Percentiles rank a stretch among this genome's conserved stretches.
Conservation (phyloP, 2,329 filamentous ascomycete genomes). For the Coleophoma eucalyptorum region DNA sequence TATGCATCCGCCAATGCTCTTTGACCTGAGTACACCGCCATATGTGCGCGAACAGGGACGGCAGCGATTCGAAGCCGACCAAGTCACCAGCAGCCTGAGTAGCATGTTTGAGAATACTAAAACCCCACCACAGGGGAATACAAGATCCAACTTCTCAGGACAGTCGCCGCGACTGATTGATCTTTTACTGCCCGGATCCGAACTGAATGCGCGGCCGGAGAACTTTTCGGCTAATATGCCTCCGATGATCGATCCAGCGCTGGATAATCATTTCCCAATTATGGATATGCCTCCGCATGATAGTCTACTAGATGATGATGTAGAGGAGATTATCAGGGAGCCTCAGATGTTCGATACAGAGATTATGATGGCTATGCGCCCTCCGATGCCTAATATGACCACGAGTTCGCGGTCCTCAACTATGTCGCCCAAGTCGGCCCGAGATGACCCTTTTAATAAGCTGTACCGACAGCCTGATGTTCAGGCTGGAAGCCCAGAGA, state of each 20-base stretch:
- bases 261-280: slow-evolving; percentile 16
- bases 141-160: slow-evolving; percentile 31
- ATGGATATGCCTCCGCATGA: slow-evolving; percentile 19
- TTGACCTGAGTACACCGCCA: slow-evolving; percentile 26
- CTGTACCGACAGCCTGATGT: slow-evolving; percentile 44
- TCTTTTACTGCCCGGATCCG: slow-evolving; percentile 42
- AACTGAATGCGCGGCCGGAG: slow-evolving; percentile 33
- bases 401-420: slow-evolving; percentile 14
- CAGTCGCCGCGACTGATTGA: slow-evolving; percentile 44
- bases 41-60: slow-evolving; percentile 20
- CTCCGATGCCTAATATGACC: slow-evolving; percentile 11
- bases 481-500: slow-evolving; percentile 50
- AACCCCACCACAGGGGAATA: slow-evolving; percentile 25
- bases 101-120: slow-evolving; percentile 32
- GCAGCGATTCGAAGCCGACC: slow-evolving; percentile 28
- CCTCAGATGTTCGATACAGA: slow-evolving; percentile 18
- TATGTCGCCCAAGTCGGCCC: slow-evolving; percentile 11
- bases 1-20: slow-evolving; percentile 20
- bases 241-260: slow-evolving; percentile 17
- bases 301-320: slow-evolving; percentile 37
- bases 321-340: slow-evolving; percentile 51
- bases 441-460: slow-evolving; percentile 19
- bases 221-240: slow-evolving; percentile 11
- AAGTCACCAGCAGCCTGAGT: slow-evolving; percentile 29
- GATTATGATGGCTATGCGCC: slow-evolving; percentile 18